Base-by-base conservation (phyloP, 129 eudicot genomes). In the Flaveria linearis region DNA sequence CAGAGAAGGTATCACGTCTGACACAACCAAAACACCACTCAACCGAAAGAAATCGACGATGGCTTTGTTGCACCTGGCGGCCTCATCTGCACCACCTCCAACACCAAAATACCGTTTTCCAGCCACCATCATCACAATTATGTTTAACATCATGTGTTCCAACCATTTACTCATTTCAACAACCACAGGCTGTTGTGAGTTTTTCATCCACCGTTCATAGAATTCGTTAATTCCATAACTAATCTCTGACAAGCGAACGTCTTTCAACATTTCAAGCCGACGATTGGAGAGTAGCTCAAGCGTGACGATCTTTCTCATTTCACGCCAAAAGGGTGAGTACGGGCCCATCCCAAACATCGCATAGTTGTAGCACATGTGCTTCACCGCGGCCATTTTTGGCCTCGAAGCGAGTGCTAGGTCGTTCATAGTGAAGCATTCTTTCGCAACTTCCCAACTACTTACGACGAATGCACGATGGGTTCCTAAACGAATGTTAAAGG, bases 301-400 rank as follows among this genome's bases (percentile, higher is more conserved):
- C 7, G 56, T 53, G 7, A 51, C 62, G 8, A 82, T 66, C 76
- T 82, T 82, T 45, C 86, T 61, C 56, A 82, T 53, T 5, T 78
- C 70, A 1, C 82, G 82, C 86, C 86, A 82, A 53, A 51, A 82
- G 3, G 79, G 79, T 2, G 69, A 61, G 17, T 72, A 82, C 7
- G 86, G 82, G 4, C 53, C 70, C 58, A 77, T 65, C 18, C 76
- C 82, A 25, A 82, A 71, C 30, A 72, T 50, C 10, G 78, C 78
- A 17, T 64, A 77, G 57, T 82, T 76, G 63, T 70, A 82, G 10
- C 78, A 62, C 75, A 82, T 41, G 36, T 69, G 78, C 23, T 82
- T 65, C 15, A 66, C 74, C 8, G 75, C 75, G 1, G 52, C 52
- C 7, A 69, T 23, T 45, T 66, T 76, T 0, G 85, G 85, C 8